These are phyloP conservation scores for Metarhizium sp. DNA, from an alignment of 2,329 filamentous ascomycete species.

Conservation along the genomic window DNA sequence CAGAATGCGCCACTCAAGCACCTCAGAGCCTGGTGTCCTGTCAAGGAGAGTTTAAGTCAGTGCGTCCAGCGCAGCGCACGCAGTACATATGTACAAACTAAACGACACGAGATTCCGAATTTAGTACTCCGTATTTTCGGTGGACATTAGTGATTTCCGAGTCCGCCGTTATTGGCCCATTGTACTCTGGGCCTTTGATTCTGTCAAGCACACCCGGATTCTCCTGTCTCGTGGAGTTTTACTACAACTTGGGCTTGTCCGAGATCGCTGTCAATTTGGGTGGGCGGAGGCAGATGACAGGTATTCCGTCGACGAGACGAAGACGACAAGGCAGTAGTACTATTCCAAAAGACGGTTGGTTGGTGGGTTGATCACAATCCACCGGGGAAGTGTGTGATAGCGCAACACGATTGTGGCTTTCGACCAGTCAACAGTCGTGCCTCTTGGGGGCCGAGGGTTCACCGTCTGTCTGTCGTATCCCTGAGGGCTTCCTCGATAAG, in stretches of 20 bases:
- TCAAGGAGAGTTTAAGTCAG: too few relatives aligned
- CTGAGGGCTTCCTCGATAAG: background rate
- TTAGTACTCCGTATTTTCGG: too few relatives aligned
- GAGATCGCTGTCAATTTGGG: background rate
- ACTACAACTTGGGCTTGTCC: background rate
- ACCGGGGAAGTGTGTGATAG: background rate
- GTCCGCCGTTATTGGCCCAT: too few relatives aligned
- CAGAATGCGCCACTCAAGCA: too few relatives aligned
- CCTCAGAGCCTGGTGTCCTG: too few relatives aligned
- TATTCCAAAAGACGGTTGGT: background rate
- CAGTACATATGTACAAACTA: too few relatives aligned
- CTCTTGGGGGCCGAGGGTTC: slow-evolving; percentile 1
- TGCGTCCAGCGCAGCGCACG: too few relatives aligned
- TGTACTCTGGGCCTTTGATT: too few relatives aligned
- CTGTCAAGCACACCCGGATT: too few relatives aligned
- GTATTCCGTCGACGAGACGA: background rate
- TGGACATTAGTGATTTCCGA: too few relatives aligned
- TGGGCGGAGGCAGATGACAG: background rate
- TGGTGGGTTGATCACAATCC: background rate
- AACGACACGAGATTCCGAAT: too few relatives aligned
- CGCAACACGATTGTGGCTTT: background rate
- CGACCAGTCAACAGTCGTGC: background rate
- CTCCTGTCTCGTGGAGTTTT: background rate
- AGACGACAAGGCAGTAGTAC: background rate
- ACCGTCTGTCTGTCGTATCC: background rate